Conservation (phyloP, 441 rosid genomes). For the Erysimum pusillum region DNA sequence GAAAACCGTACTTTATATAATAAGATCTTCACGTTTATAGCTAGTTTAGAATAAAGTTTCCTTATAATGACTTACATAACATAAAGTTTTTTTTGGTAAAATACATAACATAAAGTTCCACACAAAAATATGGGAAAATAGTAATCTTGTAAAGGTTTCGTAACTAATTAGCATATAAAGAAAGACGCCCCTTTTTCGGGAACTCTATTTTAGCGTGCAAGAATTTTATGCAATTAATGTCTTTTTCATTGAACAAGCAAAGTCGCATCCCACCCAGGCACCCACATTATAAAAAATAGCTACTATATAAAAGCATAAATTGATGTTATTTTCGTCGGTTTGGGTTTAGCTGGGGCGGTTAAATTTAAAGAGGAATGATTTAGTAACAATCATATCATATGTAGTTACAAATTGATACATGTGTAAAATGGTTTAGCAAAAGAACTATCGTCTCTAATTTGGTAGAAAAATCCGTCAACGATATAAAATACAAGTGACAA, state of each 20-base stretch:
- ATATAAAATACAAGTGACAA: neutral
- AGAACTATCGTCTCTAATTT: neutral
- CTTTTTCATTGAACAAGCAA: constrained; percentile 24
- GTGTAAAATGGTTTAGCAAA: neutral
- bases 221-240: constrained; percentile 16
- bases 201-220: constrained; percentile 35
- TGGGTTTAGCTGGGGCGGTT: neutral
- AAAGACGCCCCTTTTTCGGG: neutral
- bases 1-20: too few relatives aligned
- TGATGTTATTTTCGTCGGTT: neutral
- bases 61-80: neutral
- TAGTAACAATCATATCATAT: neutral
- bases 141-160: constrained; percentile 23
- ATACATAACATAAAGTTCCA: neutral
- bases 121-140: constrained; percentile 11
- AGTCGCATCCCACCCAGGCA: constrained; percentile 18
- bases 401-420: neutral
- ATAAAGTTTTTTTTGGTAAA: too few relatives aligned
- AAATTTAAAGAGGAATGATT: neutral
- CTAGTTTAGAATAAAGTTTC: constrained; percentile 7
- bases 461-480: neutral
- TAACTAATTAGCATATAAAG: constrained; percentile 38
- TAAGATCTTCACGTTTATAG: too few relatives aligned
- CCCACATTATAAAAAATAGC: constrained; percentile 8
- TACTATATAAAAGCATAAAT: neutral